Conservation (phyloP, 2,329 filamentous ascomycete genomes). For the Claviceps lovelessii region DNA sequence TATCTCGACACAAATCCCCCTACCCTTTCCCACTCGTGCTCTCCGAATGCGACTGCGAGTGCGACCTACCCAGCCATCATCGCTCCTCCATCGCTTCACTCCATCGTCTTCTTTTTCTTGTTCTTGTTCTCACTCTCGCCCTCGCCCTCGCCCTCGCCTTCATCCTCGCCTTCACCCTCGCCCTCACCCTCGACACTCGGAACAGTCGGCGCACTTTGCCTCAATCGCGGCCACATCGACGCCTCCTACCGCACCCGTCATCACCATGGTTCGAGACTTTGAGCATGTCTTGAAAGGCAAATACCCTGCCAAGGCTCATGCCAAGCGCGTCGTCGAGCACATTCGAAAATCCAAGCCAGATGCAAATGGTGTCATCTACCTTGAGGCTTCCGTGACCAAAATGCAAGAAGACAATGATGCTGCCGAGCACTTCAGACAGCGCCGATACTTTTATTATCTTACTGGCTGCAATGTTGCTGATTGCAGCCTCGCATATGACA, state of each 20-base stretch:
- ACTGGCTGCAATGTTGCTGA: conserved; percentile 73
- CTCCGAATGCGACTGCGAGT: neutral
- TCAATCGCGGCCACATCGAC: neutral
- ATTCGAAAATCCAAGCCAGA: conserved; percentile 54
- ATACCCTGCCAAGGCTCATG: conserved; percentile 78
- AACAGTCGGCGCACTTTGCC: neutral
- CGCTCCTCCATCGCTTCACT: neutral
- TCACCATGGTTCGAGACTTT: conserved; percentile 26
- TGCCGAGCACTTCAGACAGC: conserved; percentile 70
- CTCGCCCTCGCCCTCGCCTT: neutral
- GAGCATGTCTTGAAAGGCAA: conserved; percentile 44
- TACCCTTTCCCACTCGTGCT: too few species aligned
- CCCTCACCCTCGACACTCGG: neutral
- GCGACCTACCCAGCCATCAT: neutral
- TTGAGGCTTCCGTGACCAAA: conserved; percentile 70
- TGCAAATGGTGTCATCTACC: conserved; percentile 60
- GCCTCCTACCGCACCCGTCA: neutral
- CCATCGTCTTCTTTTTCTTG: too few species aligned
- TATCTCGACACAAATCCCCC: neutral
- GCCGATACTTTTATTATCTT: conserved; percentile 88
- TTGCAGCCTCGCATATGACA: conserved; percentile 68
- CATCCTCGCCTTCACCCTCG: neutral
- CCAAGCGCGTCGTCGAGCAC: conserved; percentile 65
- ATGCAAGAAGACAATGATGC: conserved; percentile 85
- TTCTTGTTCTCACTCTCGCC: too few species aligned